Evolutionary conservation across 2,329 filamentous ascomycete genomes (phyloP).

Genomic region (Aspergillus niger): DNA sequence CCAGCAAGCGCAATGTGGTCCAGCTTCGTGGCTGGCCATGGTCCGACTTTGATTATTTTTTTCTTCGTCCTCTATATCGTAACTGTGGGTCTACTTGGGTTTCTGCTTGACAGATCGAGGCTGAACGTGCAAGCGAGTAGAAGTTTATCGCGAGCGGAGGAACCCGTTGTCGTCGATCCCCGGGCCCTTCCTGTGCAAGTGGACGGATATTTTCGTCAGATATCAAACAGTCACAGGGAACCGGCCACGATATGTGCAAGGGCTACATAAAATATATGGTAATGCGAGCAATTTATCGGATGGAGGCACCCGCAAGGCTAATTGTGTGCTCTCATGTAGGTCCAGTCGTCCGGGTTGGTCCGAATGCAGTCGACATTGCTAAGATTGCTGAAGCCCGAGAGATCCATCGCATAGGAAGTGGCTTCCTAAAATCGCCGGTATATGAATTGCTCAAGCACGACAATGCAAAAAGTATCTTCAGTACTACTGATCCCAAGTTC

Average conservation of each 20-base stretch:
- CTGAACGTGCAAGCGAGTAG: not conserved
- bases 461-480: conserved; percentile 42
- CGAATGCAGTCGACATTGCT: conserved; percentile 40
- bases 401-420: conserved; percentile 37
- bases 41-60: not conserved
- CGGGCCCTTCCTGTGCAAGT: conserved; percentile 15
- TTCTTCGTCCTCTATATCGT: not conserved
- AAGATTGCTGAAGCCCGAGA: conserved; percentile 36
- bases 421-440: conserved; percentile 38
- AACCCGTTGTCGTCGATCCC: conserved; percentile 10
- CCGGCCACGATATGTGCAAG: conserved; percentile 18
- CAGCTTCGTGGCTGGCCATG: not conserved
- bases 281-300: not conserved
- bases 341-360: conserved; percentile 33
- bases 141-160: not conserved
- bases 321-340: conserved; percentile 19
- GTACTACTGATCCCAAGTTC: conserved; percentile 41
- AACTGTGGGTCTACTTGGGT: not conserved
- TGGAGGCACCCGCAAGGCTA: not conserved
- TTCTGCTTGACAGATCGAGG: not conserved
- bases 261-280: conserved; percentile 20
- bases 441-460: conserved; percentile 29
- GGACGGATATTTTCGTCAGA: conserved; percentile 12
- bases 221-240: conserved; percentile 14
- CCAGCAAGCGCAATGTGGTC: not conserved